These are phyloP conservation scores for Linum usitatissimum DNA, from an alignment of 345 rosid species.

Conservation along the genomic window DNA sequence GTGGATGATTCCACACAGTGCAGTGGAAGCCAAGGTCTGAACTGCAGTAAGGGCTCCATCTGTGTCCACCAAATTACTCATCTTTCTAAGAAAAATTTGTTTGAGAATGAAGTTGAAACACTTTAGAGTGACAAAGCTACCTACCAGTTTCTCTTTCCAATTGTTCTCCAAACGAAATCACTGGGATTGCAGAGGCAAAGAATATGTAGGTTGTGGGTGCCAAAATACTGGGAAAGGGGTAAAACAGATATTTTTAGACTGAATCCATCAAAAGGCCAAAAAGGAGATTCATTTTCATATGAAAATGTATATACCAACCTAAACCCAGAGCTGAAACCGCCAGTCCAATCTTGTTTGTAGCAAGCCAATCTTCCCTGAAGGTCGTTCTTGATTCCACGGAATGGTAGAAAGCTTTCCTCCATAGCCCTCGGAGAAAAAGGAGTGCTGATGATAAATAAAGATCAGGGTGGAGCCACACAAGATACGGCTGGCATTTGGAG, in stretches of 20 bases:
- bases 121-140: background rate
- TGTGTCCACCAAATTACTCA: background rate
- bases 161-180: slow-evolving; percentile 26
- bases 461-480: background rate
- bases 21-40: slow-evolving; percentile 24
- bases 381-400: slow-evolving; percentile 20
- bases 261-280: background rate
- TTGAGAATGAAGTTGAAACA: background rate
- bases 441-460: slow-evolving; percentile 1
- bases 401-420: slow-evolving; percentile 25
- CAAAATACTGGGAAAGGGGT: slow-evolving; percentile 14
- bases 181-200: slow-evolving; percentile 28
- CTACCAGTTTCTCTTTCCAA: slow-evolving; percentile 24
- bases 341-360: slow-evolving; percentile 24
- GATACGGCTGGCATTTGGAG: slow-evolving; percentile 8
- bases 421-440: slow-evolving; percentile 12
- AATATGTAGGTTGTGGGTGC: slow-evolving; percentile 25
- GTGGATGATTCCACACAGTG: slow-evolving; percentile 23
- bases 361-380: slow-evolving; percentile 16
- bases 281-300: background rate
- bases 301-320: background rate
- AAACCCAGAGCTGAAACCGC: slow-evolving; percentile 22
- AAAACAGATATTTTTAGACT: slow-evolving; percentile 3
- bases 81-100: background rate
- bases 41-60: slow-evolving; percentile 22